Evolutionary conservation across 2,329 filamentous ascomycete species (phyloP), one percentile per base, ranked within the genome.

Genomic region (Mycosphaerella sp.): DNA sequence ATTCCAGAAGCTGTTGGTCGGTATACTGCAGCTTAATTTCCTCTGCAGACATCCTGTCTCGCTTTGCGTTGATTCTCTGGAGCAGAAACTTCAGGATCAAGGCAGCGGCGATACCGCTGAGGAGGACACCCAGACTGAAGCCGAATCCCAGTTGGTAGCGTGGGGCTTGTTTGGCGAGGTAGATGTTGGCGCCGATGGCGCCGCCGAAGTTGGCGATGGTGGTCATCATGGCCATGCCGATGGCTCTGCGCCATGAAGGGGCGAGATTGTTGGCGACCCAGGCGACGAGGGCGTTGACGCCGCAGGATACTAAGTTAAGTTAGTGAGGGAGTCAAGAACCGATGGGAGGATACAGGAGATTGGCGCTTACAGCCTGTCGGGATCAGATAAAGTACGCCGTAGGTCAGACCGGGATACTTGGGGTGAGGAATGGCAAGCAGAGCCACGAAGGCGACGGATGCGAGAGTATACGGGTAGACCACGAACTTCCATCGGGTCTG

Each of bases 281-380:
- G 2, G 69, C 71, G 13, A 79, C 62, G 10, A 68, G 65, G 12
- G 70, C 48, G 5, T 55, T 52, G 41, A 57, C 25, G 30, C 52
- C 52, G 27, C 49, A 53, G 9, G 52, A 57, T 6, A 57, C 55
- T 57, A 16, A 2, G 4, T 18, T n/a, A 8, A 9, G 18, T 50
- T 17, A 50, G 52, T 10, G 9, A 39, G 2, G 16, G 21, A 18
- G 30, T 5, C 6, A 39, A 8, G 4, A 39, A 17, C 8, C 25
- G 13, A 5, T n/a, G 25, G 12, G 13, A 17, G 13, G 4, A 34
- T 35, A 40, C 79, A 71, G 1, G 78, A 77, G 46, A 71, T 49
- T n/a, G n/a, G n/a, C 77, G 75, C 64, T 81, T 80, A 8, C 74
- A 73, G 16, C 79, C 78, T 4, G 69, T 67, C 1, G 76, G 75